Conservation (phyloP, 768 basidiomycete species). For the Mycena polygramma region DNA sequence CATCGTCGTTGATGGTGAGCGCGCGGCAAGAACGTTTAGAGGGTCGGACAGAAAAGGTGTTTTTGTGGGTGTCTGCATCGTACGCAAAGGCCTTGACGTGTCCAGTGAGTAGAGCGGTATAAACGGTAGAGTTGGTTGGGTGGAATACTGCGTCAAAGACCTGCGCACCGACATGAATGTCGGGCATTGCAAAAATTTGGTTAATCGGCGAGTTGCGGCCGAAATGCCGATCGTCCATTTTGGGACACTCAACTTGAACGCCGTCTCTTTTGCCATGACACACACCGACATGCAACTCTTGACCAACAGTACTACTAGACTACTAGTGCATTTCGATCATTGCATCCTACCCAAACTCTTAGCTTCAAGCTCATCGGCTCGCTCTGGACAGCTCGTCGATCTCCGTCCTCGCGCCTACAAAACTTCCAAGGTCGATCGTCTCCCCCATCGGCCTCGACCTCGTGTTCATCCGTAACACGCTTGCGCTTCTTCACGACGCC, state of each 20-base stretch:
- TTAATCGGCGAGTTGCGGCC: background rate
- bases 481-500: slow-evolving; percentile 13
- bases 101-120: slow-evolving; percentile 84
- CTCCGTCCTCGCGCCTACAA: background rate
- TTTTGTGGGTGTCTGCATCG: slow-evolving; percentile 70
- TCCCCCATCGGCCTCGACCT: background rate
- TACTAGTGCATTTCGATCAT: too few relatives aligned
- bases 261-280: background rate
- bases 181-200: slow-evolving; percentile 53
- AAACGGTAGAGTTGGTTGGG: slow-evolving; percentile 78
- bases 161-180: slow-evolving; percentile 81
- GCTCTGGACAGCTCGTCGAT: background rate
- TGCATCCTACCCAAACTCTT: too few relatives aligned
- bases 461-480: slow-evolving; percentile 6
- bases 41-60: slow-evolving; percentile 74
- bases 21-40: slow-evolving; percentile 89
- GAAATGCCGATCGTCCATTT: background rate
- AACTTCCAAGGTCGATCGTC: background rate
- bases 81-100: slow-evolving; percentile 87
- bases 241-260: background rate
- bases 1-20: slow-evolving; percentile 76
- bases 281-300: too few relatives aligned
- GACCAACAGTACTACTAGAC: too few relatives aligned
- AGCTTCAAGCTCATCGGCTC: background rate
- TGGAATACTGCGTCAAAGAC: slow-evolving; percentile 94